A percentile compares a stretch with the other conserved stretches of the same genome.
These are phyloP conservation scores for Tulasnella calospora DNA, from an alignment of 768 basidiomycete species.

Conservation along the genomic window DNA sequence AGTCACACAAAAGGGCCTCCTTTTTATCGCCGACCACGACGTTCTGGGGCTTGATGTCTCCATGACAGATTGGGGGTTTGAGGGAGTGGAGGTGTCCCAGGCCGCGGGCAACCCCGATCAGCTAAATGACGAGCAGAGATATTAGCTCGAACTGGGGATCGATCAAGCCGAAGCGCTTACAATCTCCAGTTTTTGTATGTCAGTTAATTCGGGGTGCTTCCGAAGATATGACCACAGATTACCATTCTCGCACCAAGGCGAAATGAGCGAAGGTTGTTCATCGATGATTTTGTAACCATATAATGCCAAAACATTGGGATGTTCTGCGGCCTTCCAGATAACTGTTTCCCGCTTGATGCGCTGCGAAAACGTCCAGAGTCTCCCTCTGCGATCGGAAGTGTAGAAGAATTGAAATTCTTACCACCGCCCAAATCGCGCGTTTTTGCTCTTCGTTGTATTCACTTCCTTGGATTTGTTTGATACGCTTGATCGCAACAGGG, in stretches of 20 bases:
- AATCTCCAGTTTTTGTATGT: background rate
- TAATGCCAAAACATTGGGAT: background rate
- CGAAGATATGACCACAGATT: background rate
- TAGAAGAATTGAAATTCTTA: too few species aligned
- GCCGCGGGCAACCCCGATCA: background rate
- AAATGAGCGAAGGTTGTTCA: background rate
- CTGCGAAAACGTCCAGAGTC: background rate
- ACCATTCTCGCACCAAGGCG: background rate
- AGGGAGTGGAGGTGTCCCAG: background rate
- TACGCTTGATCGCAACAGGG: too few species aligned
- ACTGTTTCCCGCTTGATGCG: background rate
- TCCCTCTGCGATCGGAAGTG: too few species aligned
- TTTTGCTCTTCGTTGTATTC: too few species aligned
- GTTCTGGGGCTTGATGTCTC: background rate
- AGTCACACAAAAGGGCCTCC: background rate
- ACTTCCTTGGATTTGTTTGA: too few species aligned
- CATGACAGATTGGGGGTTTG: background rate
- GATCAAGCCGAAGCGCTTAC: background rate
- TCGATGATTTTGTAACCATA: background rate
- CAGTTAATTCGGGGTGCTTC: background rate
- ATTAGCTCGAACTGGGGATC: background rate
- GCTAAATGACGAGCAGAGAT: background rate
- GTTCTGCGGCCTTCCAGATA: background rate
- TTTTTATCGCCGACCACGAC: background rate
- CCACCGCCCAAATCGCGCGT: too few species aligned